These are phyloP conservation scores for Ascochyta fabae DNA, from an alignment of 2,329 filamentous ascomycete species.

Conservation along the genomic window DNA sequence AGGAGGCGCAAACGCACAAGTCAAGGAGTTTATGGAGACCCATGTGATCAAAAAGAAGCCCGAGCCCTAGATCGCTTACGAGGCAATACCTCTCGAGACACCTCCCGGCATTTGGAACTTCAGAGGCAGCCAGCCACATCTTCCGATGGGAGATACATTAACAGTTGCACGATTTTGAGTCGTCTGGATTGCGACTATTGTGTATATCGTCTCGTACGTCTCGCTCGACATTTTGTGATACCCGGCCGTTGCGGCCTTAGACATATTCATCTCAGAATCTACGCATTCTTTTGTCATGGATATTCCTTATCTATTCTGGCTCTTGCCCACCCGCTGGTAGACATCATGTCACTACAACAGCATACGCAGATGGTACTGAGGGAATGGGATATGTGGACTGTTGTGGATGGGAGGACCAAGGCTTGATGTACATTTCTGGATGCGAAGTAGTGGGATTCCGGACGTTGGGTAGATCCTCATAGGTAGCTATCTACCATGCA, in stretches of 20 bases:
- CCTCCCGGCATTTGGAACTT: background rate
- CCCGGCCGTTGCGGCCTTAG: background rate
- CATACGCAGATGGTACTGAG: background rate
- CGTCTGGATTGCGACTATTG: background rate
- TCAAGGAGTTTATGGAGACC: conserved; percentile 42
- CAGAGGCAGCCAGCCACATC: background rate
- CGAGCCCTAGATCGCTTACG: background rate
- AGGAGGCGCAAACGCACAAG: conserved; percentile 40
- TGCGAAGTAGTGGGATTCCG: background rate
- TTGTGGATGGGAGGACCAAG: background rate
- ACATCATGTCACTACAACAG: background rate
- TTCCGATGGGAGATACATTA: background rate
- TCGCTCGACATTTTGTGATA: background rate
- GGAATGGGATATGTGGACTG: background rate
- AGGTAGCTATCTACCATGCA: background rate
- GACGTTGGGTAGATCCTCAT: too few species aligned
- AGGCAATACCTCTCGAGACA: background rate
- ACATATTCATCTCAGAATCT: background rate
- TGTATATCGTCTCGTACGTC: background rate
- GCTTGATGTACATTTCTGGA: conserved; percentile 1
- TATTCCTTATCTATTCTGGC: background rate
- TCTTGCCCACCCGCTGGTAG: too few species aligned
- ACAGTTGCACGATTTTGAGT: background rate
- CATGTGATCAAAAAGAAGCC: conserved; percentile 8
- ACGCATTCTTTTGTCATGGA: background rate